Base-by-base conservation (phyloP, 305 asterid species). In the Fraxinus angustifolia region DNA sequence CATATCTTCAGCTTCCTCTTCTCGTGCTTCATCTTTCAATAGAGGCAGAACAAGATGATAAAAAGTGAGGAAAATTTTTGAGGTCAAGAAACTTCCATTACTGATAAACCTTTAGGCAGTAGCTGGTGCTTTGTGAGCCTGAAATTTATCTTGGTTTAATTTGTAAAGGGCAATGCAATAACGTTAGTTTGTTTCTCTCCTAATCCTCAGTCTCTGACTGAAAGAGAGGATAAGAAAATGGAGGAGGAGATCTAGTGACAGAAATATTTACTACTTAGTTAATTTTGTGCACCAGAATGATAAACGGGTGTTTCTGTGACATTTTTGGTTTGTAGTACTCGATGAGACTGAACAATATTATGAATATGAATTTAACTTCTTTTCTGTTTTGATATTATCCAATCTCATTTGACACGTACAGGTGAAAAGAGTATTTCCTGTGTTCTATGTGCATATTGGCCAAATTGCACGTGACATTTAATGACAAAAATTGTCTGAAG, bases 131-230 rank as follows among this genome's bases (percentile, higher is more conserved):
- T 79, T 90, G 36, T 85, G 89, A 86, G 88, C 98, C 98, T 89
- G 74, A 81, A 82, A 84, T 87, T 83, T 83, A 82, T 23, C 71
- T 86, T 88, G 88, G 83, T 33, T 71, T 70, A 79, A 17, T 80
- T 53, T 87, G 93, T 88, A 95, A 88, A 86, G 91, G 95, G 92
- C 87, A 89, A 89, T 87, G 91, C 82, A 60, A 67, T 50, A 88
- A 85, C 90, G 94, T 84, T 82, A 53, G 74, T 48, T 28, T 42
- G 2, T 31, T 78, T 67, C 77, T 82, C 84, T 83, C 81, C 26
- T 14, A 42, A 36, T 50, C 26, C 56, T 78, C 53, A 1, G 10
- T 79, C 1, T 42, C 2, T 34, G 79, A 81, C 38, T 28, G 84
- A 80, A 42, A 83, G 74, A 34, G 79, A 77, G 65, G 81, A 79